These are phyloP conservation scores for Aspergillus texensis DNA, from an alignment of 2,329 filamentous ascomycete genomes.

Conservation along the genomic window DNA sequence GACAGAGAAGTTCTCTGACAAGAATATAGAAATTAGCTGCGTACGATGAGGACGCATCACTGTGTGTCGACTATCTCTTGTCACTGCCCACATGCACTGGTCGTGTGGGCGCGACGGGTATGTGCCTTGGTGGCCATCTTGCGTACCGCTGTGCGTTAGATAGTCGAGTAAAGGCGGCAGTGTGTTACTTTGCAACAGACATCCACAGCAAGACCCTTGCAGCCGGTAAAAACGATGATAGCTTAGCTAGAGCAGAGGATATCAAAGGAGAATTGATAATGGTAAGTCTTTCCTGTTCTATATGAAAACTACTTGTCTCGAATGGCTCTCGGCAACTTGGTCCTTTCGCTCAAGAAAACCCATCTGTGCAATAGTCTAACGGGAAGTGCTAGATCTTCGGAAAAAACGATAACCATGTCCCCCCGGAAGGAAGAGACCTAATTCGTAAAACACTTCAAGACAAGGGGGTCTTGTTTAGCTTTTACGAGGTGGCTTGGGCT, in stretches of 20 bases:
- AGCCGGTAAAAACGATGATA: conserved; percentile 65
- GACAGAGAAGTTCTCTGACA: background rate
- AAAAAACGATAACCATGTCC: conserved; percentile 87
- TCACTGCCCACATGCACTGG: conserved; percentile 78
- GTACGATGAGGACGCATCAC: conserved; percentile 78
- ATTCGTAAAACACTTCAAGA: conserved; percentile 82
- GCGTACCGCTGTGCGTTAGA: conserved; percentile 76
- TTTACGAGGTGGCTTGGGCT: conserved; percentile 89
- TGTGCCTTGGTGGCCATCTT: conserved; percentile 92
- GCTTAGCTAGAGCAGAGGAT: conserved; percentile 61
- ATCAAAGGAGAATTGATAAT: conserved; percentile 80
- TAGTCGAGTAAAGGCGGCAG: conserved; percentile 71
- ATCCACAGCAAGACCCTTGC: conserved; percentile 80
- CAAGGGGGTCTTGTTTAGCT: conserved; percentile 72
- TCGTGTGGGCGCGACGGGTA: conserved; percentile 76
- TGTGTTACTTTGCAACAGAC: conserved; percentile 92
- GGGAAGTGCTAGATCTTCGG: conserved; percentile 71
- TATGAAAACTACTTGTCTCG: background rate
- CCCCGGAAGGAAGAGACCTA: conserved; percentile 76
- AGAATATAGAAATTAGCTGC: conserved; percentile 69
- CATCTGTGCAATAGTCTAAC: conserved; percentile 1
- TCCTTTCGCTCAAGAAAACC: background rate
- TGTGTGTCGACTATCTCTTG: conserved; percentile 70
- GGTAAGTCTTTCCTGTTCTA: conserved; percentile 40
- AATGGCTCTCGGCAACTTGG: background rate